Evolutionary conservation across 805 yeast species (phyloP).

Genomic region (Candida insectorum): DNA sequence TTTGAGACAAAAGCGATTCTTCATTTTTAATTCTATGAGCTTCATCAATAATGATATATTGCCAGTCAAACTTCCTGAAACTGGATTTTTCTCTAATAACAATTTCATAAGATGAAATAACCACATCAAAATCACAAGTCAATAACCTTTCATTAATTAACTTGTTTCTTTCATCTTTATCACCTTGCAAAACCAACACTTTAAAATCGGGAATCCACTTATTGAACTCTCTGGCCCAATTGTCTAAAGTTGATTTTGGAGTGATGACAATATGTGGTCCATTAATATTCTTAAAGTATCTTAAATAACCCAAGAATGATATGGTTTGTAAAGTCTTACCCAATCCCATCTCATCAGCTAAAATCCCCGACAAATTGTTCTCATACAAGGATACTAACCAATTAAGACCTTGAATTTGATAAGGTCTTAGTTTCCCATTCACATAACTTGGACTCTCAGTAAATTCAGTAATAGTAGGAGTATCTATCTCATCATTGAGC

Average conservation of each 20-base stretch:
- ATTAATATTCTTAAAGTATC: constrained; percentile 54
- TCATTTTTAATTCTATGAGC: constrained; percentile 83
- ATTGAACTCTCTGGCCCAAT: constrained; percentile 75
- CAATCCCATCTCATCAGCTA: constrained; percentile 85
- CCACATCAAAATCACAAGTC: constrained; percentile 67
- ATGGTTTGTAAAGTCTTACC: constrained; percentile 82
- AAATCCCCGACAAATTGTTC: constrained; percentile 67
- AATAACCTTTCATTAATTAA: constrained; percentile 49
- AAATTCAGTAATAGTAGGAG: constrained; percentile 52
- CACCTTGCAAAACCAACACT: constrained; percentile 70
- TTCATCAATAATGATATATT: constrained; percentile 75
- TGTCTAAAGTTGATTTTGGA: constrained; percentile 78
- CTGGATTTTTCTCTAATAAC: constrained; percentile 71
- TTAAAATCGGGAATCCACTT: constrained; percentile 80
- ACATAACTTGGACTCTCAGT: constrained; percentile 51
- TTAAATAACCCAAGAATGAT: constrained; percentile 67
- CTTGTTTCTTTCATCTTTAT: constrained; percentile 60
- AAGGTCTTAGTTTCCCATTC: constrained; percentile 61
- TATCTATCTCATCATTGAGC: constrained; percentile 41
- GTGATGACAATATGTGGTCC: constrained; percentile 79
- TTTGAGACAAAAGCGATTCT: constrained; percentile 67
- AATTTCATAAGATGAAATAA: constrained; percentile 71
- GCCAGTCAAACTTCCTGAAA: constrained; percentile 68
- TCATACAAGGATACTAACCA: constrained; percentile 71
- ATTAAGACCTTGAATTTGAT: constrained; percentile 77